A percentile compares a stretch with the other conserved stretches of the same genome.
These are phyloP conservation scores for Carex littledalei DNA, from an alignment of 176 grass and related monocot genomes.

Conservation along the genomic window DNA sequence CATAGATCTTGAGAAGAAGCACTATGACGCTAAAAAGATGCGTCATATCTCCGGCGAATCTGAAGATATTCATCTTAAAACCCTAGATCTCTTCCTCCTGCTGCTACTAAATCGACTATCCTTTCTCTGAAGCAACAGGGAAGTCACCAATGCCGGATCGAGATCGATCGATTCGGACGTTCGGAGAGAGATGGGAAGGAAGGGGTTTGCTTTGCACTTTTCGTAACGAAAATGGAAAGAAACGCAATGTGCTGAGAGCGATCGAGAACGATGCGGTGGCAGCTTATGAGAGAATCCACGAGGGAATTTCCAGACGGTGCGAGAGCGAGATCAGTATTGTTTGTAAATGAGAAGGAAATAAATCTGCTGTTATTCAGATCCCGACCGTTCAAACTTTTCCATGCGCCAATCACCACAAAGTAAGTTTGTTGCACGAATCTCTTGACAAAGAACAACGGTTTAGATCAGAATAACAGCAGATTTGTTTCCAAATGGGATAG, in stretches of 20 bases:
- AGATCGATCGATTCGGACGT: constrained; percentile 23
- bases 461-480: too few relatives aligned
- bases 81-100: constrained; percentile 3
- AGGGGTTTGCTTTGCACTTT: constrained; percentile 5
- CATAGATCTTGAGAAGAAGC: constrained; percentile 99
- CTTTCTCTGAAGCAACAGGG: neutral
- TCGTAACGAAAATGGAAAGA: constrained; percentile 8
- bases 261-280: constrained; percentile 26
- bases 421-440: too few relatives aligned
- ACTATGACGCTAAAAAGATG: constrained; percentile 93
- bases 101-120: neutral
- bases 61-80: constrained; percentile 77
- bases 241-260: neutral
- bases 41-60: constrained; percentile 92
- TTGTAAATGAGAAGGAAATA: too few relatives aligned
- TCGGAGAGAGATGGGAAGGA: constrained; percentile 11
- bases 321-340: neutral
- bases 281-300: neutral
- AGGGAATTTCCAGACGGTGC: neutral
- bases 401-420: too few relatives aligned
- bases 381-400: too few relatives aligned
- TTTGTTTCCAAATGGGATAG: too few relatives aligned
- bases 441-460: too few relatives aligned
- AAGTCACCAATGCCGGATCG: constrained; percentile 19
- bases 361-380: too few relatives aligned